These are phyloP conservation scores for Cyberlindnera meyerae DNA, from an alignment of 805 yeast species.

Conservation along the genomic window DNA sequence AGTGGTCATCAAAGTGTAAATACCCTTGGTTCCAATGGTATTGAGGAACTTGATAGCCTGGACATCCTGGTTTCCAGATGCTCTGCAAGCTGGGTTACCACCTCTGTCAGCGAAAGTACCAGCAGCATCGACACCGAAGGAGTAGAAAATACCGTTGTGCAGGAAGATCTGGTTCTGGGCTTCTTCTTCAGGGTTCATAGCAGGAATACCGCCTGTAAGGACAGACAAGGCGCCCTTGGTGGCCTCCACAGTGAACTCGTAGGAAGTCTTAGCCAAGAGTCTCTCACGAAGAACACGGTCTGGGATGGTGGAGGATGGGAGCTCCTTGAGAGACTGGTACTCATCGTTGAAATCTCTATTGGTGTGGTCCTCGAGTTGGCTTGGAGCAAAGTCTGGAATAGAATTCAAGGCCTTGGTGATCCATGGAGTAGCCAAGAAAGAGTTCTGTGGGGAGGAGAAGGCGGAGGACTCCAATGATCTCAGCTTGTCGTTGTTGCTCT, in stretches of 20 bases:
- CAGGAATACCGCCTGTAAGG: slow-evolving; percentile 63
- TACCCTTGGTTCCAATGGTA: slow-evolving; percentile 55
- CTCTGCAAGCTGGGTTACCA: slow-evolving; percentile 83
- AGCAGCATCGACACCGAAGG: slow-evolving; percentile 65
- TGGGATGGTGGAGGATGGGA: slow-evolving; percentile 51
- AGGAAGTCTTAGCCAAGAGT: slow-evolving; percentile 60
- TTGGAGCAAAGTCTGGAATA: slow-evolving; percentile 26
- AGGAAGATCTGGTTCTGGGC: slow-evolving; percentile 60
- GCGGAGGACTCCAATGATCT: slow-evolving; percentile 44
- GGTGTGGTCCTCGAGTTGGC: slow-evolving; percentile 26
- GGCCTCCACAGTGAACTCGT: slow-evolving; percentile 74
- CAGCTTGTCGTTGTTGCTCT: slow-evolving; percentile 44
- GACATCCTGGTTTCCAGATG: slow-evolving; percentile 74
- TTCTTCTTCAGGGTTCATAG: slow-evolving; percentile 78
- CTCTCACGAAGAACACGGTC: slow-evolving; percentile 76
- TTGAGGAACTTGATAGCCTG: slow-evolving; percentile 65
- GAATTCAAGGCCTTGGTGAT: slow-evolving; percentile 29
- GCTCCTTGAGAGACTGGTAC: slow-evolving; percentile 74
- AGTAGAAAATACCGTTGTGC: slow-evolving; percentile 82
- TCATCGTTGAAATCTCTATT: slow-evolving; percentile 89
- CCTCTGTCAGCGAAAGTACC: slow-evolving; percentile 65
- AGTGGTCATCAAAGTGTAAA: slow-evolving; percentile 74
- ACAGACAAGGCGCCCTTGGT: slow-evolving; percentile 75
- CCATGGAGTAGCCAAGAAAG: slow-evolving; percentile 75
- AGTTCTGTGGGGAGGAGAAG: slow-evolving; percentile 57